Percentiles rank a stretch among this genome's conserved stretches.
Evolutionary conservation across 2,329 filamentous ascomycete genomes (phyloP).

Genomic region (Dactylonectria estremocensis): DNA sequence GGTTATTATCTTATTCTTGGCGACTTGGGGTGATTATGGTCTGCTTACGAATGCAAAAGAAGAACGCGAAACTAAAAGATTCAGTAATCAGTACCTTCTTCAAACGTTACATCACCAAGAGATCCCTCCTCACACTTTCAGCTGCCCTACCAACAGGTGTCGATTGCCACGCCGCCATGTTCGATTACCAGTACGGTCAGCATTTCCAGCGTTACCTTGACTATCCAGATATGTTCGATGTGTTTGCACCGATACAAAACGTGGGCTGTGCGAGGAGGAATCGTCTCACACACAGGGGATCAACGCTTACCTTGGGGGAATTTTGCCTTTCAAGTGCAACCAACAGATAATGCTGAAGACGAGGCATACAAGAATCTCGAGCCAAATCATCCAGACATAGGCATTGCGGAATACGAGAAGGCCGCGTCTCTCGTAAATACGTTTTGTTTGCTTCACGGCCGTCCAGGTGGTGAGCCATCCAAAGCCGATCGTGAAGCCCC

Average conservation of each 20-base stretch:
- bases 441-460: conserved; percentile 53
- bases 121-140: too few species aligned
- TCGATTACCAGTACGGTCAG: too few species aligned
- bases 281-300: too few species aligned
- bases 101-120: too few species aligned
- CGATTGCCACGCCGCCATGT: too few species aligned
- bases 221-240: too few species aligned
- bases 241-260: too few species aligned
- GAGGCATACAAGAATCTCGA: conserved; percentile 60
- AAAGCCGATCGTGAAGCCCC: conserved; percentile 57
- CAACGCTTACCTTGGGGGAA: conserved; percentile 44
- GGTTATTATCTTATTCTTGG: conserved; percentile 4
- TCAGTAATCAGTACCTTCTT: too few species aligned
- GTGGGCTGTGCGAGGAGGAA: too few species aligned
- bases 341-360: conserved; percentile 57
- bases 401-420: conserved; percentile 53
- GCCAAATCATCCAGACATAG: conserved; percentile 65
- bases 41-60: conserved; percentile 46
- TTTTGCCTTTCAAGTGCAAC: conserved; percentile 42
- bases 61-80: conserved; percentile 46
- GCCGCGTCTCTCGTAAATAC: conserved; percentile 52
- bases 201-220: too few species aligned
- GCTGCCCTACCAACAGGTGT: too few species aligned
- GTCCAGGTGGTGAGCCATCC: conserved; percentile 56
- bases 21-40: too few species aligned